A percentile compares a stretch with the other conserved stretches of the same genome.
Evolutionary conservation across 1,139 yeast species (phyloP).

Genomic region (Candida glucosophila): DNA sequence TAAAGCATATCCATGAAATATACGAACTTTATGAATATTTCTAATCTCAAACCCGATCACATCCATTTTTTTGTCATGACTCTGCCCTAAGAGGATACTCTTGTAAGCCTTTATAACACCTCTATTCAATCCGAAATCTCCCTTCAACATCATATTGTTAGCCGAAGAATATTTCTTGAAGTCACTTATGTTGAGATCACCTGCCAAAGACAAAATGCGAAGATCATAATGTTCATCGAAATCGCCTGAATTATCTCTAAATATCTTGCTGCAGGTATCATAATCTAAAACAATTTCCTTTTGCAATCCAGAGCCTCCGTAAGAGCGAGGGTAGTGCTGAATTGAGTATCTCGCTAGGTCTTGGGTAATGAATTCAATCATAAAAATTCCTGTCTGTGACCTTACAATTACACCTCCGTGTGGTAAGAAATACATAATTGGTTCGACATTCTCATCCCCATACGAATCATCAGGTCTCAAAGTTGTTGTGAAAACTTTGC

Average conservation of each 20-base stretch:
- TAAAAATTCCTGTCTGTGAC: constrained; percentile 59
- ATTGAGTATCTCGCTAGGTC: constrained; percentile 58
- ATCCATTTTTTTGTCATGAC: constrained; percentile 11
- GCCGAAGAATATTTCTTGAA: constrained; percentile 16
- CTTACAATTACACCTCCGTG: constrained; percentile 39
- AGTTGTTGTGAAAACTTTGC: constrained; percentile 21
- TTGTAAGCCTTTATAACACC: constrained; percentile 37
- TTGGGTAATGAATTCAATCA: constrained; percentile 56
- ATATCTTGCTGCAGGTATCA: constrained; percentile 33
- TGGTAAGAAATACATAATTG: constrained; percentile 18
- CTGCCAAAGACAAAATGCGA: constrained; percentile 38
- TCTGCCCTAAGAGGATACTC: constrained; percentile 35
- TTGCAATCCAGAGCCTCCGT: constrained; percentile 56
- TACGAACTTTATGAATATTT: constrained; percentile 39
- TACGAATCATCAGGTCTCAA: constrained; percentile 11
- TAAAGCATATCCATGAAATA: constrained; percentile 65
- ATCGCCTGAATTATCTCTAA: constrained; percentile 16
- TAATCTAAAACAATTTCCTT: constrained; percentile 41
- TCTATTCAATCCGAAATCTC: constrained; percentile 35
- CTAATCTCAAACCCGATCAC: constrained; percentile 23
- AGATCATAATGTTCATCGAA: constrained; percentile 34
- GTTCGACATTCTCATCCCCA: constrained; percentile 12
- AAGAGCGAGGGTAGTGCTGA: constrained; percentile 47
- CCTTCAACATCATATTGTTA: constrained; percentile 13
- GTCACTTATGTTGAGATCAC: constrained; percentile 25